Evolutionary conservation across 371 early-diverging fungal genomes (phyloP), one percentile per base, ranked within the genome.

Genomic region (Conidiobolus incongruus): DNA sequence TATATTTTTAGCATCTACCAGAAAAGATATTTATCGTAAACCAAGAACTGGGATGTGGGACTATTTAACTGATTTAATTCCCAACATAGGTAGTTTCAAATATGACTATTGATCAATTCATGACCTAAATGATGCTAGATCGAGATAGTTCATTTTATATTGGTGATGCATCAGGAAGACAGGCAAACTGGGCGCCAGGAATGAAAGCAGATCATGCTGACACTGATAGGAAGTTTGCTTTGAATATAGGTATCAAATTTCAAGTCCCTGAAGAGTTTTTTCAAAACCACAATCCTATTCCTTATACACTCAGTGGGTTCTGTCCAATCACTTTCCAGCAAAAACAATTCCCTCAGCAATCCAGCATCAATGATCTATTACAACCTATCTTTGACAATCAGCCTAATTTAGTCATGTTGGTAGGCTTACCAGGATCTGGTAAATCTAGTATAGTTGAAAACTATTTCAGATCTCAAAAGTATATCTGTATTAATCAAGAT

Each of bases 111-210:
- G n/a, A n/a, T n/a, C n/a, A n/a, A n/a, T n/a, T n/a, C n/a, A n/a
- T n/a, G n/a, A n/a, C n/a, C n/a, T n/a, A n/a, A n/a, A n/a, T n/a
- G n/a, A n/a, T n/a, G n/a, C n/a, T n/a, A 52, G 78, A 77, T 45
- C 35, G 36, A 23, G 26, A 41, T 0, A 30, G 51, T 10, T 71
- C 75, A 43, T 86, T 80, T 36, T 92, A 68, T 57, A 75, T 82
- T 2, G 93, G 93, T n/a, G 93, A 92, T 57, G 93, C 91, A 1
- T 88, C 88, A 11, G 91, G 93, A 1, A 58, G 93, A 22, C 57
- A 60, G 0, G 65, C 50, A 1, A 67, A 60, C 1, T 77, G 79
- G 75, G 70, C 71, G 41, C 53, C 43, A 0, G 65, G 65, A 2
- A 56, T 49, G 0, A 54, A 59, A 28, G 70, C 72, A 47, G 93